A percentile compares a stretch with the other conserved stretches of the same genome.
phyloP scores from a whole-genome alignment of 352 stramenopile species.

The Detonula confervacea region DNA sequence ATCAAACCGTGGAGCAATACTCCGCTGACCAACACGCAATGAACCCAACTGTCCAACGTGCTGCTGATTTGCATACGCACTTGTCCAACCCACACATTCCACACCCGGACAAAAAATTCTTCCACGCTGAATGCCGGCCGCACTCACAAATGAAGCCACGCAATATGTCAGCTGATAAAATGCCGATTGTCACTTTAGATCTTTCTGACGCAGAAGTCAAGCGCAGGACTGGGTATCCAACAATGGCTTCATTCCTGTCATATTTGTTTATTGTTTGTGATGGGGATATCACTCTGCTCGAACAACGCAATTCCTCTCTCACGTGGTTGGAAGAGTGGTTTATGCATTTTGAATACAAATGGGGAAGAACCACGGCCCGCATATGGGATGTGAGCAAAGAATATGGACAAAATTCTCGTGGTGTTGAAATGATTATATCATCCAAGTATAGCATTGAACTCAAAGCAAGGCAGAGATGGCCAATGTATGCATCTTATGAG shows the following conservation, averaged over 20 bases:
- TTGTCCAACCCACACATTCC: not conserved
- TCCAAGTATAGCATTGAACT: slow-evolving; percentile 2
- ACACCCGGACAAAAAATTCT: not conserved
- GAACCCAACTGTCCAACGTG: slow-evolving; percentile 11
- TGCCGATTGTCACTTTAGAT: not conserved
- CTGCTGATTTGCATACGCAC: not conserved
- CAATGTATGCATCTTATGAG: slow-evolving; percentile 29
- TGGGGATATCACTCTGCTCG: slow-evolving; percentile 18
- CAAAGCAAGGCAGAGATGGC: slow-evolving; percentile 8
- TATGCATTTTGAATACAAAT: slow-evolving; percentile 35
- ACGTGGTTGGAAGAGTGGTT: slow-evolving; percentile 48
- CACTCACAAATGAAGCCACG: not conserved
- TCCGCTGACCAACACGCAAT: slow-evolving; percentile 6
- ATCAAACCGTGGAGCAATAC: slow-evolving; percentile 15
- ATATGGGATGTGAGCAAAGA: not conserved
- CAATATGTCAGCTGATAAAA: not conserved
- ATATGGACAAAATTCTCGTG: not conserved
- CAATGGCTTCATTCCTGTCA: not conserved
- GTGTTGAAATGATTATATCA: not conserved
- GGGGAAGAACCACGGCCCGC: not conserved
- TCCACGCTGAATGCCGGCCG: not conserved
- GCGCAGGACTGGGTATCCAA: slow-evolving; percentile 24
- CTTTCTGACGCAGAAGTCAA: slow-evolving; percentile 17
- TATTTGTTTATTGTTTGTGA: slow-evolving; percentile 39
- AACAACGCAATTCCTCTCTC: not conserved